Evolutionary conservation across 805 yeast species (phyloP).

Genomic region (Vanderwaltozyma verrucispora): DNA sequence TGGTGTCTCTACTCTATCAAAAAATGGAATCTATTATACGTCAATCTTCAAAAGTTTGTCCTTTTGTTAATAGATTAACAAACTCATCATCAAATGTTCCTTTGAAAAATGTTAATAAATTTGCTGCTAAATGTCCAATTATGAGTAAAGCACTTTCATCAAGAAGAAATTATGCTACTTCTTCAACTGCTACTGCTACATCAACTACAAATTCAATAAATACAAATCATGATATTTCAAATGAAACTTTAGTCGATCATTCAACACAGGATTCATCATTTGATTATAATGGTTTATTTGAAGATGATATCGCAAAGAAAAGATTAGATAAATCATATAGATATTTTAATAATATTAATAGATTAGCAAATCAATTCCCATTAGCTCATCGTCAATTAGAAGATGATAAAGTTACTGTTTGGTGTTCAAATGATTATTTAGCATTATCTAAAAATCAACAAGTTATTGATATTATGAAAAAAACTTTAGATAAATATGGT

Average conservation of each 20-base stretch:
- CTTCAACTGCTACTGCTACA: conserved; percentile 21
- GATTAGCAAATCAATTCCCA: conserved; percentile 91
- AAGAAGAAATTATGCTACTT: conserved; percentile 4
- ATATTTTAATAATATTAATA: conserved; percentile 92
- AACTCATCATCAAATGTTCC: conserved; percentile 11
- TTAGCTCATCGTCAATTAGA: conserved; percentile 72
- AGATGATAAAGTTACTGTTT: conserved; percentile 84
- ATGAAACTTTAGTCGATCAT: conserved; percentile 26
- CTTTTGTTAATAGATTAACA: conserved; percentile 49
- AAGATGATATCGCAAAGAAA: conserved; percentile 58
- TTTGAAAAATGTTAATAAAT: conserved; percentile 34
- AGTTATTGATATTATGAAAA: conserved; percentile 67
- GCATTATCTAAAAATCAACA: conserved; percentile 83
- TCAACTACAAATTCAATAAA: too few relatives aligned
- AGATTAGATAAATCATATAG: conserved; percentile 87
- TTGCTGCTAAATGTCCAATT: conserved; percentile 79
- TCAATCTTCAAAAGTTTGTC: conserved; percentile 72
- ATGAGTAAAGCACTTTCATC: conserved; percentile 71
- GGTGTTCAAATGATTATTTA: conserved; percentile 98
- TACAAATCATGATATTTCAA: conserved; percentile 27
- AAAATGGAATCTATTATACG: conserved; percentile 81
- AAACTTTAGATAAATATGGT: conserved; percentile 79
- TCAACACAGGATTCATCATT: conserved; percentile 44
- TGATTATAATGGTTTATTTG: conserved; percentile 64
- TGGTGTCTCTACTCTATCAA: too few relatives aligned